phyloP scores from a whole-genome alignment of 2,329 filamentous ascomycete species.

The Colletotrichum echinochloae region DNA sequence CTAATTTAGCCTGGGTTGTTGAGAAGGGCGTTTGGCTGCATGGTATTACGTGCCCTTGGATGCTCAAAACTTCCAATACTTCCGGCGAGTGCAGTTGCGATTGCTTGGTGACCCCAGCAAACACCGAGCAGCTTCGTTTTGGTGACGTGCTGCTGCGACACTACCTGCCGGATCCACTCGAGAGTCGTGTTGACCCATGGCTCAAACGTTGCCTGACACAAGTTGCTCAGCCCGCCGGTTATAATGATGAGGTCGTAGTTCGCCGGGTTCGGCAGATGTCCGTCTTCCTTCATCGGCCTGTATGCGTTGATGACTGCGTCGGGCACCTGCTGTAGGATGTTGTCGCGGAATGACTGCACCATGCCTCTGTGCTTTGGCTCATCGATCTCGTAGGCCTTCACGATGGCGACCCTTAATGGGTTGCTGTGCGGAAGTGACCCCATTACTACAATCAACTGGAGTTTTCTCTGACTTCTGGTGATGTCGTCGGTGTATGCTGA shows the following conservation, averaged over 20 bases:
- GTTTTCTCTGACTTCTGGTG: too few relatives aligned
- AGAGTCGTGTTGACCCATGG: slow-evolving; percentile 33
- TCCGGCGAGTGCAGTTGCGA: slow-evolving; percentile 24
- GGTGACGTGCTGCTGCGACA: slow-evolving; percentile 24
- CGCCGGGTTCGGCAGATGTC: slow-evolving; percentile 18
- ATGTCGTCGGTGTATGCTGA: not conserved
- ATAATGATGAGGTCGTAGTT: slow-evolving; percentile 34
- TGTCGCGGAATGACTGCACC: slow-evolving; percentile 31
- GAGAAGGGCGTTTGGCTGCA: not conserved
- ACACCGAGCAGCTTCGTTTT: slow-evolving; percentile 28
- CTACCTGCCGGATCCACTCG: slow-evolving; percentile 29
- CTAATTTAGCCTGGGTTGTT: not conserved
- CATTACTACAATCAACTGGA: not conserved
- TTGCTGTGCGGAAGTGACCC: slow-evolving; percentile 22
- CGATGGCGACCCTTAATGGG: slow-evolving; percentile 32
- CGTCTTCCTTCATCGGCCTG: slow-evolving; percentile 22
- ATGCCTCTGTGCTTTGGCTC: slow-evolving; percentile 36
- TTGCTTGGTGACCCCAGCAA: slow-evolving; percentile 36
- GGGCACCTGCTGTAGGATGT: slow-evolving; percentile 14
- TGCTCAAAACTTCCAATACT: slow-evolving; percentile 29
- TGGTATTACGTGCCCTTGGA: slow-evolving; percentile 13
- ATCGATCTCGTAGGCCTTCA: slow-evolving; percentile 36
- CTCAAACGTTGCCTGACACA: slow-evolving; percentile 31
- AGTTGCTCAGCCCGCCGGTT: slow-evolving; percentile 32
- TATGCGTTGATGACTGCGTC: slow-evolving; percentile 29